These are phyloP conservation scores for Salix udensis DNA, from an alignment of 345 rosid species.

Conservation along the genomic window DNA sequence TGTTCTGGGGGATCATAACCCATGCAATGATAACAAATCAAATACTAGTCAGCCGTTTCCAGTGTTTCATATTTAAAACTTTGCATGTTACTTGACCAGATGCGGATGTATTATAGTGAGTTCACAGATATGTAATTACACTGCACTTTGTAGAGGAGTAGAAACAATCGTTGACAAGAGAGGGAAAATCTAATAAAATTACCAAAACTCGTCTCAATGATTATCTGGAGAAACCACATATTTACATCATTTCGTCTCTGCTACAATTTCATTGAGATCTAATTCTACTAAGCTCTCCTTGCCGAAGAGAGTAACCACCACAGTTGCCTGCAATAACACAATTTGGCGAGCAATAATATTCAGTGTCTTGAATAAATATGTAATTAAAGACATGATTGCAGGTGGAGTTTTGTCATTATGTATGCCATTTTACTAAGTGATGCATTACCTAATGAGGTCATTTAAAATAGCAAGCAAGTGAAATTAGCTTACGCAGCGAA, in stretches of 20 bases:
- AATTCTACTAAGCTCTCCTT: conserved; percentile 80
- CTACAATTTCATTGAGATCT: conserved; percentile 65
- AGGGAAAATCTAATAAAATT: not conserved
- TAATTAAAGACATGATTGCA: not conserved
- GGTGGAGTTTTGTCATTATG: not conserved
- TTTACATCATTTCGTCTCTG: conserved; percentile 38
- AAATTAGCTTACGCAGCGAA: conserved; percentile 6
- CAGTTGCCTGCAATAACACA: conserved; percentile 66
- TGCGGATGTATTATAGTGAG: not conserved
- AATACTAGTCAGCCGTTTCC: not conserved
- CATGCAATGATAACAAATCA: not conserved
- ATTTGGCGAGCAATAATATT: not conserved
- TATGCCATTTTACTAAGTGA: not conserved
- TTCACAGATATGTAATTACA: not conserved
- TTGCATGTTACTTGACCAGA: not conserved
- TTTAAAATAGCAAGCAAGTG: conserved; percentile 2
- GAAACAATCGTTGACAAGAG: not conserved
- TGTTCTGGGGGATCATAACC: not conserved
- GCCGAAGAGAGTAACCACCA: conserved; percentile 72
- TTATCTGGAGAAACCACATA: conserved; percentile 8
- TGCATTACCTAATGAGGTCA: not conserved
- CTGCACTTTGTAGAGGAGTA: not conserved
- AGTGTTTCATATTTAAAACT: not conserved
- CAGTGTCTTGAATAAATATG: not conserved
- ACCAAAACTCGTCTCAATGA: conserved; percentile 9